phyloP scores from a whole-genome alignment of 306 rosid species.

The Phaseolus lunatus region DNA sequence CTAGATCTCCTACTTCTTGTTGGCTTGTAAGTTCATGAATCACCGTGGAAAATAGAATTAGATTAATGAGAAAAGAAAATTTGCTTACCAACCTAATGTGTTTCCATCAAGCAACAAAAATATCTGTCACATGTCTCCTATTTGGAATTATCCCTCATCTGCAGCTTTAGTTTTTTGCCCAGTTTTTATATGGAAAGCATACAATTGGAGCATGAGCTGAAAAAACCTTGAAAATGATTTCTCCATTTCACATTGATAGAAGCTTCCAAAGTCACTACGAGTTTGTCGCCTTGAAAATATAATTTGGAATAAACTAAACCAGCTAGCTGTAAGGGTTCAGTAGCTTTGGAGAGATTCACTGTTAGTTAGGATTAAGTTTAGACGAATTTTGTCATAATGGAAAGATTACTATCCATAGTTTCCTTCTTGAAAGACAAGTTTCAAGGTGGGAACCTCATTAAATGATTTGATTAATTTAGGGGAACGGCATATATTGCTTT shows the following conservation, averaged over 20 bases:
- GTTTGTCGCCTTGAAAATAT: not conserved
- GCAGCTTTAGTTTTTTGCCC: not conserved
- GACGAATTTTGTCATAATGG: conserved; percentile 14
- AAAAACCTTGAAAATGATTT: not conserved
- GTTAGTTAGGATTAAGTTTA: conserved; percentile 8
- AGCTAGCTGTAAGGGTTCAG: not conserved
- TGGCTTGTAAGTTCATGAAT: conserved; percentile 40
- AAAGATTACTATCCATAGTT: conserved; percentile 11
- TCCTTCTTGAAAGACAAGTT: conserved; percentile 2
- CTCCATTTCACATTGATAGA: not conserved
- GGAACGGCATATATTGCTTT: not conserved
- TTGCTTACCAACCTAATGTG: not conserved
- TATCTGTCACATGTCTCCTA: not conserved
- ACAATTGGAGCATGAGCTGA: not conserved
- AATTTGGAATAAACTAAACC: not conserved
- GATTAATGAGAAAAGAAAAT: conserved; percentile 18
- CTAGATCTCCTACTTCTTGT: conserved; percentile 33
- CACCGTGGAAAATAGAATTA: conserved; percentile 18
- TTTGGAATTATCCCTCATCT: not conserved
- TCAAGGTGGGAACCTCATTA: not conserved
- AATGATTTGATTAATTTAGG: not conserved
- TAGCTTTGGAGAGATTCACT: conserved; percentile 1
- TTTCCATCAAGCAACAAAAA: conserved; percentile 20
- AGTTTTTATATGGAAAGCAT: not conserved
- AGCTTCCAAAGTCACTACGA: not conserved